Conservation (phyloP, 2,329 filamentous ascomycete genomes). For the Fusarium cicatricum region DNA sequence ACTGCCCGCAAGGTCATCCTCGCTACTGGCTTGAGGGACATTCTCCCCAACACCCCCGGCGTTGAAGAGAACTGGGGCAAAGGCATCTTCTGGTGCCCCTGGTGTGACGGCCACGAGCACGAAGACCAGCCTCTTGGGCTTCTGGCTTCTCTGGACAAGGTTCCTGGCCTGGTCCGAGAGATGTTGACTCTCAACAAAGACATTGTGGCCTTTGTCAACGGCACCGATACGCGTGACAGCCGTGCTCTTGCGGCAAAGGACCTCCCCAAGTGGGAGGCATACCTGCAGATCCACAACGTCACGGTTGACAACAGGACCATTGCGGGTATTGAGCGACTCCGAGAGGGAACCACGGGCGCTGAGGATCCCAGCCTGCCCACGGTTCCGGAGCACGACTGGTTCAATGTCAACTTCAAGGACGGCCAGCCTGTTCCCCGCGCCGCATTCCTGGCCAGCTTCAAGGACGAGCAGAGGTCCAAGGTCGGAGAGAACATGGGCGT, state of each 20-base stretch:
- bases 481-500: conserved; percentile 59
- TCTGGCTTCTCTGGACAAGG: conserved; percentile 54
- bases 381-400: conserved; percentile 61
- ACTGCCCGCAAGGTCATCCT: conserved; percentile 64
- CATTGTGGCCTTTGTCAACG: conserved; percentile 66
- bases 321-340: conserved; percentile 55
- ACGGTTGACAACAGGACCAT: conserved; percentile 66
- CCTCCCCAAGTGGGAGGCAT: conserved; percentile 57
- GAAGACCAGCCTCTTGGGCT: conserved; percentile 65
- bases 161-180: conserved; percentile 58
- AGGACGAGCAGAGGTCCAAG: conserved; percentile 55
- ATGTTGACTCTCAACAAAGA: conserved; percentile 63
- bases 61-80: conserved; percentile 63
- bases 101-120: conserved; percentile 71
- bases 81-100: conserved; percentile 70
- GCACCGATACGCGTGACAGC: conserved; percentile 58
- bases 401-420: conserved; percentile 61
- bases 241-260: conserved; percentile 50
- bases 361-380: conserved; percentile 53
- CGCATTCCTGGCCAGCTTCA: conserved; percentile 62
- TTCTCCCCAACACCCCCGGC: conserved; percentile 64
- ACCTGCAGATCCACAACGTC: conserved; percentile 60
- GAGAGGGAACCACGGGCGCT: conserved; percentile 47
- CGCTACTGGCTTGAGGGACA: conserved; percentile 64
- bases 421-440: conserved; percentile 55